Evolutionary conservation across 2,329 filamentous ascomycete genomes (phyloP), one percentile per base, ranked within the genome.

Genomic region (Biscogniauxia marginata): DNA sequence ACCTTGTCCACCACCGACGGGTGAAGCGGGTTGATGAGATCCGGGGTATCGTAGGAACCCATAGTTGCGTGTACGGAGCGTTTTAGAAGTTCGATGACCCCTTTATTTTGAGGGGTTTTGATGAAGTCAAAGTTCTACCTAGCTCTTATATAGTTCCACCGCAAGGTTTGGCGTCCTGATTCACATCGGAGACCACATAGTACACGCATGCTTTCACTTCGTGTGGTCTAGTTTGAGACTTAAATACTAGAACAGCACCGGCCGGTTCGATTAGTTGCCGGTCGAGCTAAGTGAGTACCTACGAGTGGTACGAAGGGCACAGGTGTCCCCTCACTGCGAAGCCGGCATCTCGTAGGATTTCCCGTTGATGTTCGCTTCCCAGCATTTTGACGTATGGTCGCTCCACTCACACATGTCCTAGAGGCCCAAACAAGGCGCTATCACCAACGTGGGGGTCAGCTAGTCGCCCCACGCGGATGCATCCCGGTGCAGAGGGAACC

Each of bases 1-100:
- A 81, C 68, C 52, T 75, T 74, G 53, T 74, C 73, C 19, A 74
- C 71, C 65, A 80, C 73, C 4, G 75, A 74, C 19, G 77, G 75
- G 60, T 79, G 77, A 53, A 81, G 73, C 19, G 77, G 76, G 64
- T 81, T 79, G 49, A 80, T 45, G 21, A 51, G 44, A 45, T 56
- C 54, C 20, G 61, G n/a, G 21, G 47, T 46, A 9, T 66, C 59
- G 57, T 46, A 53, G 20, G 64, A 66, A 58, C 59, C 61, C 64
- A 67, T 67, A 49, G 49, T 48, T 60, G 18, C 7, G 23, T 55
- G 52, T 57, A 46, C 45, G 30, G 8, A 34, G 8, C 2, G 3
- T 30, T 3, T 30, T 30, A 9, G 30, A 4, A 39, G 9, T 6
- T 39, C 30, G 30, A 39, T 11, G n/a, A 8, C 4, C 30, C 30